Base-by-base conservation (phyloP, 1,139 yeast species). In the Lodderomyces metapsilosis region DNA sequence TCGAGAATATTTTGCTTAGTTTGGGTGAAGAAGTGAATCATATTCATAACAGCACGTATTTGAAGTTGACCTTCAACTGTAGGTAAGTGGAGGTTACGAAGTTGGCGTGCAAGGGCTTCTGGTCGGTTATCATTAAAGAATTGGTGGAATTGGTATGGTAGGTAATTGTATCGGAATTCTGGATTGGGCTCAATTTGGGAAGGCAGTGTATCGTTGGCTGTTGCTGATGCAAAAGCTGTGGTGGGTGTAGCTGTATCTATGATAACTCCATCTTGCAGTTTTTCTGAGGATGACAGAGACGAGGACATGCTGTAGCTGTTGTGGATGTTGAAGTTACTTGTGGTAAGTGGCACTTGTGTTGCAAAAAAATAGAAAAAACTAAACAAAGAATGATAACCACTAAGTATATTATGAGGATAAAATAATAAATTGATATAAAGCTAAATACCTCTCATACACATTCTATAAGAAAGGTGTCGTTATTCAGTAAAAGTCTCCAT, bases 111-210 rank as follows among this genome's bases (percentile, higher is more conserved):
- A 3, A 28, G 32, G 3, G 11, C 3, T 3, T 15, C 18, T 6
- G 18, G 32, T 5, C 18, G 7, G 6, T 28, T 7, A 9, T 28
- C 32, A 15, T 5, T 15, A 15, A 28, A 28, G 18, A 28, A 28
- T 28, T 28, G 32, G 18, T 28, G 32, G n/a, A 28, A 15, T 28
- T 28, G 32, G 12, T 15, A 15, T 13, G 32, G 32, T 28, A 28
- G 12, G 4, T n/a, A 5, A 18, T 28, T 28, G 32, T 9, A 28
- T 5, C 18, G 32, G 15, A 10, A 28, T 28, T 28, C 18, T 28
- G 32, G 18, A 8, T 18, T 15, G n/a, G 32, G 12, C 4, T 3
- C 16, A 3, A 11, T 12, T 8, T 9, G 30, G 30, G 16, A 4
- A n/a, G 16, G 30, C 7, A 12, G 12, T n/a, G 15, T 4, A 9